phyloP scores from a whole-genome alignment of 768 basidiomycete species.

The Leccinum barrowsii region DNA sequence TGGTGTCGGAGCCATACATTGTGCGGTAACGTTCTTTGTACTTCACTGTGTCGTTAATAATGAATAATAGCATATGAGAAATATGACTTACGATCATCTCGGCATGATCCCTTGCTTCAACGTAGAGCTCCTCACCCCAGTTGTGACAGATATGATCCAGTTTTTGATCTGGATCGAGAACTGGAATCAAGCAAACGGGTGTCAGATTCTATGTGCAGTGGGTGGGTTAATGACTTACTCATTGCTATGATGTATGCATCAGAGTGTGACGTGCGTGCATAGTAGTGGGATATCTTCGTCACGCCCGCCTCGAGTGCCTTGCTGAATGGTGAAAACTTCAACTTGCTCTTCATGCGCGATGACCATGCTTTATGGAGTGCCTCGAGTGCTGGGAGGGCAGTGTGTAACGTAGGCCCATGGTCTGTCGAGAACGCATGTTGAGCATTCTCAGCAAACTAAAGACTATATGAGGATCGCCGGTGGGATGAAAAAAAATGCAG shows the following conservation, averaged over 20 bases:
- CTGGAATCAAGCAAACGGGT: not conserved
- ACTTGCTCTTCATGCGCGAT: not conserved
- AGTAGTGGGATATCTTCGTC: not conserved
- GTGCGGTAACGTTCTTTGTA: not conserved
- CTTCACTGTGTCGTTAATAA: not conserved
- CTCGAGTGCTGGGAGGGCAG: not conserved
- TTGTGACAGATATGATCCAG: not conserved
- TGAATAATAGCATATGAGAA: not conserved
- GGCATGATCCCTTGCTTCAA: not conserved
- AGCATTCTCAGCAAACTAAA: not conserved
- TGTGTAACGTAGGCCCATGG: not conserved
- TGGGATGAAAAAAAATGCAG: not conserved
- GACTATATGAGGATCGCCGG: not conserved
- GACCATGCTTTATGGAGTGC: not conserved
- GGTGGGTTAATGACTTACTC: not conserved
- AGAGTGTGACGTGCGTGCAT: not conserved
- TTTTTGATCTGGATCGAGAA: not conserved
- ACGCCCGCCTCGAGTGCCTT: not conserved
- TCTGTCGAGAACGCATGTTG: not conserved
- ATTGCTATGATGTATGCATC: not conserved
- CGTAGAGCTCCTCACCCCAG: not conserved
- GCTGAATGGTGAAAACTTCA: not conserved
- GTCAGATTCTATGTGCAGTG: not conserved
- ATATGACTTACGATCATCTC: not conserved
- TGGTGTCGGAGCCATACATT: not conserved